A percentile compares a stretch with the other conserved stretches of the same genome.
Evolutionary conservation across 768 basidiomycete genomes (phyloP).

Genomic region (Auriscalpium microsporum): DNA sequence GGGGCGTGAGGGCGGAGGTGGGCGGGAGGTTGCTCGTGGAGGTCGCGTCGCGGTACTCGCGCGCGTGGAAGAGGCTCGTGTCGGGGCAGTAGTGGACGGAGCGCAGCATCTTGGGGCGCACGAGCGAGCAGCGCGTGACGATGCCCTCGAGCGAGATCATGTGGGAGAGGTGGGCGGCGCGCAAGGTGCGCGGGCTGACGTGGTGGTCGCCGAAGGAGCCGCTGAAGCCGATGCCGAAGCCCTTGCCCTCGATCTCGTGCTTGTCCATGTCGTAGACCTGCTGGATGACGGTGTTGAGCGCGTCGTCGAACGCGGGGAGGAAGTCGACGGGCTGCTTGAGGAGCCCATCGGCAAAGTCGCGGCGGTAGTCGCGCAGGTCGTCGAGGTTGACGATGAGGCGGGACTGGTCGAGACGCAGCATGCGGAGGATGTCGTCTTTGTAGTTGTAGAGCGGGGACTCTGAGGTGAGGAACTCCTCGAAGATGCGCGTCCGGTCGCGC

Average conservation of each 20-base stretch:
- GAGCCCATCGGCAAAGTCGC: slow-evolving; percentile 80
- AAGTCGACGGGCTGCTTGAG: slow-evolving; percentile 83
- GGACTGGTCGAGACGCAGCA: slow-evolving; percentile 77
- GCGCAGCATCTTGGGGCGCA: slow-evolving; percentile 96
- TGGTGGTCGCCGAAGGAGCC: slow-evolving; percentile 99
- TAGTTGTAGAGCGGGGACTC: slow-evolving; percentile 69
- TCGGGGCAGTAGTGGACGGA: slow-evolving; percentile 95
- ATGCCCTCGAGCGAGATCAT: slow-evolving; percentile 98
- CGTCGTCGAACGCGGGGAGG: slow-evolving; percentile 84
- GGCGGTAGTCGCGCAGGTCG: slow-evolving; percentile 87
- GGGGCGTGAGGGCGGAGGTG: slow-evolving; percentile 79
- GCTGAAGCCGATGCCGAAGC: slow-evolving; percentile 82
- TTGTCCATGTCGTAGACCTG: slow-evolving; percentile 71
- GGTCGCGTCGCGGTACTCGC: slow-evolving; percentile 90
- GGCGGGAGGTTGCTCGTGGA: slow-evolving; percentile 81
- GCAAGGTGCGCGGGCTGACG: slow-evolving; percentile 87
- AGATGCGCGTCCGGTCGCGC: slow-evolving; percentile 67
- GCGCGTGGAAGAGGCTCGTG: slow-evolving; percentile 73
- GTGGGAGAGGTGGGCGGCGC: slow-evolving; percentile 81
- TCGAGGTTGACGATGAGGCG: slow-evolving; percentile 94
- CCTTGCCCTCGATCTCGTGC: slow-evolving; percentile 72
- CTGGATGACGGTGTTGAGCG: slow-evolving; percentile 64
- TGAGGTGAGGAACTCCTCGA: slow-evolving; percentile 76
- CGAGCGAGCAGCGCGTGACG: slow-evolving; percentile 94
- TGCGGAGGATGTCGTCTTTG: slow-evolving; percentile 71